Percentiles rank a stretch among this genome's conserved stretches.
Conservation (phyloP, 2,329 filamentous ascomycete genomes). For the Aspergillus awamori region DNA sequence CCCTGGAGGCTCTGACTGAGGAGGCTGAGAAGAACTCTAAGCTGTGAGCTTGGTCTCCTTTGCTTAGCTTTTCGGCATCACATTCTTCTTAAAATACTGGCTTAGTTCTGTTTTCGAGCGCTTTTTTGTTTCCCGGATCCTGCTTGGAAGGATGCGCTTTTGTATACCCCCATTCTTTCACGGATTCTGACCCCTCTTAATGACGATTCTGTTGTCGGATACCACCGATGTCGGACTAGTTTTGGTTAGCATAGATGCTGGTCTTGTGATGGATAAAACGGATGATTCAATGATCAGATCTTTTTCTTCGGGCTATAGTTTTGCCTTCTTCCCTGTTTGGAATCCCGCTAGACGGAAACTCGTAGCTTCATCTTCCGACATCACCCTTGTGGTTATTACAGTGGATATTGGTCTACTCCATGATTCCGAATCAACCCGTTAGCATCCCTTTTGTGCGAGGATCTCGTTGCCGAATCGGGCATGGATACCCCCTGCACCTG, state of each 20-base stretch:
- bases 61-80: neutral
- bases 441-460: neutral
- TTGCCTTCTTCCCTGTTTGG: neutral
- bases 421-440: neutral
- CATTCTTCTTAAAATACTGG: constrained; percentile 18
- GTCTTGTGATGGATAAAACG: constrained; percentile 17
- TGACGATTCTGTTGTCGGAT: constrained; percentile 21
- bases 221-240: constrained; percentile 13
- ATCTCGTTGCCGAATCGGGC: neutral
- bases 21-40: constrained; percentile 38
- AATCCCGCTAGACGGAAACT: neutral
- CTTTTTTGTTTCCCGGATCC: constrained; percentile 19
- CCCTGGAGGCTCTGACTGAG: constrained; percentile 28
- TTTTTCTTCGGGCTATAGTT: neutral
- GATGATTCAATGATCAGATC: constrained; percentile 18
- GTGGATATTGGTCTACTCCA: no score
- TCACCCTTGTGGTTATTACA: no score
- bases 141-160: constrained; percentile 23
- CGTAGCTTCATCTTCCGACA: no score
- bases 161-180: constrained; percentile 29
- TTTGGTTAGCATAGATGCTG: constrained; percentile 16
- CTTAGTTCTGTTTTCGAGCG: constrained; percentile 26
- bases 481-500: neutral
- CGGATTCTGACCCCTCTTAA: constrained; percentile 19
- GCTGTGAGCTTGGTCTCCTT: constrained; percentile 30